A percentile compares a stretch with the other conserved stretches of the same genome.
These are phyloP conservation scores for Pseudonitzschia delicatissima DNA, from an alignment of 108 stramenopile species.

Conservation along the genomic window DNA sequence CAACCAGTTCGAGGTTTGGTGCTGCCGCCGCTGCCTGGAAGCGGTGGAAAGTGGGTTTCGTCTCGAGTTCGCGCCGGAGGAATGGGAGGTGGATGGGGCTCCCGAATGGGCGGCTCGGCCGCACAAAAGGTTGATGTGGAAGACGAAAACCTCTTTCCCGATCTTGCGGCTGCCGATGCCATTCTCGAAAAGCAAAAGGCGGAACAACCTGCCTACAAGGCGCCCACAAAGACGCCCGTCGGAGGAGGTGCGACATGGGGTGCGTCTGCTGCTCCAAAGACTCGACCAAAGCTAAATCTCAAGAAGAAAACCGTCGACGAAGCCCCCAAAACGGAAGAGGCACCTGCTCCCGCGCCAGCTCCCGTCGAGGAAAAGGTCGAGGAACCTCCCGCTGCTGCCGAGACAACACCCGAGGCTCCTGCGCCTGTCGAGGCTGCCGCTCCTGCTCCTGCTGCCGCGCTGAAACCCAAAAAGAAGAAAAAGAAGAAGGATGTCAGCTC, in stretches of 20 bases:
- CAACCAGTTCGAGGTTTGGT: slow-evolving; percentile 26
- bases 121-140: slow-evolving; percentile 50
- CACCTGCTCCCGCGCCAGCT: slow-evolving; percentile 12
- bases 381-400: background rate
- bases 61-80: slow-evolving; percentile 41
- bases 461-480: slow-evolving; percentile 66
- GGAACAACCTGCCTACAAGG: slow-evolving; percentile 28
- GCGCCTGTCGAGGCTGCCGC: slow-evolving; percentile 13
- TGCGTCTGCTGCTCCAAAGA: slow-evolving; percentile 7
- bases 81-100: slow-evolving; percentile 21
- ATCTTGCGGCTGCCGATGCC: slow-evolving; percentile 76
- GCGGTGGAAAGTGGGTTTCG: slow-evolving; percentile 68
- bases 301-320: slow-evolving; percentile 22
- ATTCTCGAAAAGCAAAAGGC: slow-evolving; percentile 74
- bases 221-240: slow-evolving; percentile 52
- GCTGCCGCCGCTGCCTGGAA: slow-evolving; percentile 26
- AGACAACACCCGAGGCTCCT: slow-evolving; percentile 6
- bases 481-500: slow-evolving; percentile 88
- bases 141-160: slow-evolving; percentile 82
- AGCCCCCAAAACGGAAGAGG: slow-evolving; percentile 24
- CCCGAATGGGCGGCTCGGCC: slow-evolving; percentile 5
- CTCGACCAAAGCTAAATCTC: slow-evolving; percentile 31
- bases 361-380: slow-evolving; percentile 23
- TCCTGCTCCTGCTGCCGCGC: slow-evolving; percentile 24
- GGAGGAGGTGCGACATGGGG: slow-evolving; percentile 63